A percentile compares a stretch with the other conserved stretches of the same genome.
phyloP scores from a whole-genome alignment of 805 yeast genomes.

The Nakazawaea sp. region DNA sequence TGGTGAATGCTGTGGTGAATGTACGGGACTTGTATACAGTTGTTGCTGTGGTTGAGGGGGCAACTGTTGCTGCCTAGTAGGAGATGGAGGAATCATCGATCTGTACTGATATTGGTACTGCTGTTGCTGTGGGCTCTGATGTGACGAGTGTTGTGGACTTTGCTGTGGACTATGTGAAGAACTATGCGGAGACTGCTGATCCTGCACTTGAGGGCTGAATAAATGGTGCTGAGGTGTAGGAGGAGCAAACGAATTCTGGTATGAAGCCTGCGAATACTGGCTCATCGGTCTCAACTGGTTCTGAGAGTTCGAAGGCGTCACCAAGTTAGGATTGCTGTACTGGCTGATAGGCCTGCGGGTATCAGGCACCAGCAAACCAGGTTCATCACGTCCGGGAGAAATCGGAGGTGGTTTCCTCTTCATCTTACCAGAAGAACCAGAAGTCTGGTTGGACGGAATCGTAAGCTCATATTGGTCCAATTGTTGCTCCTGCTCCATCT shows the following conservation, averaged over 20 bases:
- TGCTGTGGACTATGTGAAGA: too few species aligned
- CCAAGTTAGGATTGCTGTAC: neutral
- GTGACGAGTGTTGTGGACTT: neutral
- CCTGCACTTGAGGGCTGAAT: neutral
- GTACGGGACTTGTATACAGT: too few species aligned
- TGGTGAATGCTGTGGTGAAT: too few species aligned
- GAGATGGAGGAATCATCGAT: neutral
- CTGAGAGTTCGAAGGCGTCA: constrained; percentile 5
- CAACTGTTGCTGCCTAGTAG: neutral
- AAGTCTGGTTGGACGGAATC: neutral
- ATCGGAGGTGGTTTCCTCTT: constrained; percentile 9
- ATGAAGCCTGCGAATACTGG: constrained; percentile 3
- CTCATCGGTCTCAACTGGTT: constrained; percentile 7
- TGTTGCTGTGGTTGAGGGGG: neutral
- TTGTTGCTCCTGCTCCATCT: neutral
- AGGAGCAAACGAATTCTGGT: constrained; percentile 8
- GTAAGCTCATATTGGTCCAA: neutral
- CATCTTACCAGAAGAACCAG: neutral
- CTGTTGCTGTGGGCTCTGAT: neutral
- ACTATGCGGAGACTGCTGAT: neutral
- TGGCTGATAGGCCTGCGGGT: constrained; percentile 4
- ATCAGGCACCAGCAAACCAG: neutral
- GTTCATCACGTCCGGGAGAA: neutral
- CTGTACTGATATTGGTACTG: neutral
- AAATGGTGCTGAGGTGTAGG: constrained; percentile 8